Evolutionary conservation across 768 basidiomycete species (phyloP).

Genomic region (Multifurca ochricompacta): DNA sequence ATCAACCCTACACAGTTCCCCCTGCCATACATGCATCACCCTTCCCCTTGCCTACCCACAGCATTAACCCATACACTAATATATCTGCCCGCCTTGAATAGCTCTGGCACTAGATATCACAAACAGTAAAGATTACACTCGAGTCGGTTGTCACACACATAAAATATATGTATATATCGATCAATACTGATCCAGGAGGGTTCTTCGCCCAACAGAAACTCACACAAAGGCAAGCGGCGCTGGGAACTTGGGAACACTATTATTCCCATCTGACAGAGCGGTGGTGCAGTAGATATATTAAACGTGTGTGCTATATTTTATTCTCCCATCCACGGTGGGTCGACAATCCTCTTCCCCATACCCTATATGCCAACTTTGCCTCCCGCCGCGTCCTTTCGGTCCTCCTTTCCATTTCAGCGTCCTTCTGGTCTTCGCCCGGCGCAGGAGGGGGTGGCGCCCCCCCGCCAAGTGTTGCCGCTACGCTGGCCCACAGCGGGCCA

Average conservation of each 20-base stretch:
- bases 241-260: not conserved
- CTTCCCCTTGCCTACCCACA: no score
- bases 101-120: no score
- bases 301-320: slow-evolving; percentile 1
- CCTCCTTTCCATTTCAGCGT: not conserved
- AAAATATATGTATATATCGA: no score
- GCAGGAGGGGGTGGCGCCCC: slow-evolving; percentile 10
- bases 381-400: not conserved
- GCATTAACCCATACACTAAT: no score
- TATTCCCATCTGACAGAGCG: not conserved
- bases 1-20: no score
- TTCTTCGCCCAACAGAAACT: no score
- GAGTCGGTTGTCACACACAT: no score
- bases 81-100: no score
- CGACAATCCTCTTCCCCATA: not conserved
- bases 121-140: no score
- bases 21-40: no score
- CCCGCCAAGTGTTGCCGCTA: slow-evolving; percentile 13
- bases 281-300: slow-evolving; percentile 10
- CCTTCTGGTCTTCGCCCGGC: slow-evolving; percentile 5
- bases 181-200: no score
- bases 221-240: not conserved
- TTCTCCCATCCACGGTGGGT: not conserved
- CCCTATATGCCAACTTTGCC: slow-evolving; percentile 2
- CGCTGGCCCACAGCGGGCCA: slow-evolving; percentile 29